Evolutionary conservation across 1,284 basidiomycete species (phyloP), one percentile per base, ranked within the genome.

Genomic region (Stygiomarasmius scandens): DNA sequence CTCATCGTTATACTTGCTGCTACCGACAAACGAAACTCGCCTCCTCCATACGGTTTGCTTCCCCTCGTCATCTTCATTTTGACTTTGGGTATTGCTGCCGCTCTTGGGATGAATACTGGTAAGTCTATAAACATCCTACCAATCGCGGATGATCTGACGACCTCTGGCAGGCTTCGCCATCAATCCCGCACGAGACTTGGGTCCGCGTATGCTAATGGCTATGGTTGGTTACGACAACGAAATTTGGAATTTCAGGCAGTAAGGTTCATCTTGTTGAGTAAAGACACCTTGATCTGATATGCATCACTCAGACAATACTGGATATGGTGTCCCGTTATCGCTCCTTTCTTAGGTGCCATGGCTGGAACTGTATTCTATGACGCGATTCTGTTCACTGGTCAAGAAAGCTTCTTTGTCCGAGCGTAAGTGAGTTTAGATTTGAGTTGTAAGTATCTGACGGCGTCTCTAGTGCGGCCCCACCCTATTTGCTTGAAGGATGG

Each of bases 251-350:
- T 65, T 66, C 50, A 59, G 66, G 57, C 64, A 67, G 70, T 68
- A 47, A n/a, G 66, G 61, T 27, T 43, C 29, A 32, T 41, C 22
- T 20, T 10, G n/a, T 52, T n/a, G 11, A 29, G 20, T 25, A 19
- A 32, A 5, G 12, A 32, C 29, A 12, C 29, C 12, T 32, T 6
- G 5, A 5, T 32, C 29, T 32, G 5, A 5, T 32, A n/a, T n/a
- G n/a, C 29, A 12, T 32, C 29, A 6, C 12, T 32, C 29, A 79
- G 76, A 63, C 86, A 88, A 60, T 93, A 91, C 66, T 93, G 89
- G 89, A 58, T 90, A 12, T 92, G 90, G 90, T 86, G 85, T 62
- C 83, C 87, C 12, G 61, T 86, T 11, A 70, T 89, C 43, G 86
- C 72, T 2, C 82, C 86, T 2, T 78, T 88, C 59, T 58, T 81